Conservation (phyloP, 2,329 filamentous ascomycete species). For the Simplicillium aogashimaense region DNA sequence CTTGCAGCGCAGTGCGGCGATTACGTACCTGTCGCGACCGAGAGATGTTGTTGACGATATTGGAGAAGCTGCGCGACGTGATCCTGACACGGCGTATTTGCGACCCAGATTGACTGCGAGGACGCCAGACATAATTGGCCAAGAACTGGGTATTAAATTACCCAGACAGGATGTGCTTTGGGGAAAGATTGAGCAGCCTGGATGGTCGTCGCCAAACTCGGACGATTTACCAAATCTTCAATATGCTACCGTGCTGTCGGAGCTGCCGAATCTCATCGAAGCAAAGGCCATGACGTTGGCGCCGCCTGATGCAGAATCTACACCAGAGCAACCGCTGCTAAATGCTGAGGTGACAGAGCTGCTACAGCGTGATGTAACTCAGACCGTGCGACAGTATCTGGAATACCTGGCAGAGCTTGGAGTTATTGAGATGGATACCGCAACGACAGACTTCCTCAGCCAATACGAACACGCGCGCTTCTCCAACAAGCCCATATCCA, state of each 20-base stretch:
- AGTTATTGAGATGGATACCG: conserved; percentile 38
- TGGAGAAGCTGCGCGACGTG: conserved; percentile 3
- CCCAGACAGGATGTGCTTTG: conserved; percentile 48
- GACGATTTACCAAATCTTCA: conserved; percentile 71
- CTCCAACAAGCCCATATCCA: conserved; percentile 57
- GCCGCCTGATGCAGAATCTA: conserved; percentile 38
- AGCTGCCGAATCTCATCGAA: conserved; percentile 84
- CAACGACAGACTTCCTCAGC: conserved; percentile 55
- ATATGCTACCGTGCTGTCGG: conserved; percentile 69
- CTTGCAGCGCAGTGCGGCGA: conserved; percentile 65
- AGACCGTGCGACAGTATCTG: conserved; percentile 74
- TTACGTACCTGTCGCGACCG: conserved; percentile 71
- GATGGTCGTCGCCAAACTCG: conserved; percentile 76
- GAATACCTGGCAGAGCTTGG: conserved; percentile 57
- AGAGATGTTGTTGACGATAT: conserved; percentile 20
- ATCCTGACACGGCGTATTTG: conserved; percentile 7
- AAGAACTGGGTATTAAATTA: conserved; percentile 35
- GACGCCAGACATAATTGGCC: conserved; percentile 19
- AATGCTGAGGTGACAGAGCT: conserved; percentile 60
- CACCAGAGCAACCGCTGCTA: conserved; percentile 33
- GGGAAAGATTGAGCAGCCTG: conserved; percentile 77
- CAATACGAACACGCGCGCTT: conserved; percentile 82
- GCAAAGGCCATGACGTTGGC: conserved; percentile 85
- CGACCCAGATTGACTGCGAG: conserved; percentile 17
- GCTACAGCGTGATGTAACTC: conserved; percentile 58